Conservation (phyloP, 345 rosid genomes). For the Heritiera fomes region DNA sequence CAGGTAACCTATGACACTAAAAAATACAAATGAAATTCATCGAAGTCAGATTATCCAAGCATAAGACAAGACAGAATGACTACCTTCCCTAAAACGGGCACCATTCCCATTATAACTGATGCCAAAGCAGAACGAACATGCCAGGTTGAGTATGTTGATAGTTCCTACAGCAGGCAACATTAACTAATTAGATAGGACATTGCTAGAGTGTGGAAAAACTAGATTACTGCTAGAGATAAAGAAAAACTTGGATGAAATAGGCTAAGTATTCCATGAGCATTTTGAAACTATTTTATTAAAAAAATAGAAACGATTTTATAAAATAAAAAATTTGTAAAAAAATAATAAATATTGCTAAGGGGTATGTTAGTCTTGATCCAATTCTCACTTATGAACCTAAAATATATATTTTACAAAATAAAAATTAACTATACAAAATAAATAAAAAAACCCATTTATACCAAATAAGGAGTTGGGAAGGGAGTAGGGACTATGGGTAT, state of each 20-base stretch:
- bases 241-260: slow-evolving; percentile 7
- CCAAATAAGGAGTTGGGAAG: too few species aligned
- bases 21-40: background rate
- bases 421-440: too few species aligned
- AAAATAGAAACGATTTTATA: too few species aligned
- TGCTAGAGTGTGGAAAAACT: background rate
- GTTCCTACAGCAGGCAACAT: slow-evolving; percentile 45
- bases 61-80: slow-evolving; percentile 4
- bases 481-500: too few species aligned
- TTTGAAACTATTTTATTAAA: too few species aligned
- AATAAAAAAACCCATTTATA: too few species aligned
- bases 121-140: slow-evolving; percentile 87
- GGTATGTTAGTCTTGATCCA: too few species aligned
- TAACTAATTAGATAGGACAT: slow-evolving; percentile 14
- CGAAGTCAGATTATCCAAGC: background rate
- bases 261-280: background rate
- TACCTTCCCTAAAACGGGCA: slow-evolving; percentile 73
- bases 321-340: too few species aligned
- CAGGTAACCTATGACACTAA: background rate
- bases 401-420: too few species aligned
- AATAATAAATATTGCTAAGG: too few species aligned
- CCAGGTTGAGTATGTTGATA: slow-evolving; percentile 76
- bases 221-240: background rate
- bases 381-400: too few species aligned
- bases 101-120: slow-evolving; percentile 91